phyloP scores from a whole-genome alignment of 768 basidiomycete genomes.

The Jaapia argillacea region DNA sequence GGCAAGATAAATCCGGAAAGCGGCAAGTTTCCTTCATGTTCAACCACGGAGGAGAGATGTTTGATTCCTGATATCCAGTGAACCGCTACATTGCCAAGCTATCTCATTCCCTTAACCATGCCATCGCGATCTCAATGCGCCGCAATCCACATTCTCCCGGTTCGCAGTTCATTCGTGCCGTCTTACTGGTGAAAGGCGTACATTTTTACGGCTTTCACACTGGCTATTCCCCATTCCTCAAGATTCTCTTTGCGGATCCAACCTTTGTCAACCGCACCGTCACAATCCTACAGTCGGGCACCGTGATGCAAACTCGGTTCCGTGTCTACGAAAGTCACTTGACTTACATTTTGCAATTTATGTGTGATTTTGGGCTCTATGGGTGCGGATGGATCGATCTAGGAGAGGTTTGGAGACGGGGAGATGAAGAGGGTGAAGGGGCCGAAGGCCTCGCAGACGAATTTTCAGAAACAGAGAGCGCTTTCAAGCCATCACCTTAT shows the following conservation, averaged over 20 bases:
- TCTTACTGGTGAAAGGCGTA: constrained; percentile 86
- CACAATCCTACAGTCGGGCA: constrained; percentile 73
- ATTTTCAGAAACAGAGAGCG: constrained; percentile 6
- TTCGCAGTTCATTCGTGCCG: constrained; percentile 59
- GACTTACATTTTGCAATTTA: constrained; percentile 80
- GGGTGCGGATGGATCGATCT: constrained; percentile 89
- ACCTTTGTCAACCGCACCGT: constrained; percentile 54
- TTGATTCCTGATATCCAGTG: constrained; percentile 34
- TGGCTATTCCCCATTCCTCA: constrained; percentile 80
- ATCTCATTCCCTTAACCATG: constrained; percentile 72
- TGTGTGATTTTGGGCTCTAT: constrained; percentile 91
- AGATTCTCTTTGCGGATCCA: constrained; percentile 72
- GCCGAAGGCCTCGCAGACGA: constrained; percentile 10
- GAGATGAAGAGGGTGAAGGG: constrained; percentile 27
- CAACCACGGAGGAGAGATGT: background rate
- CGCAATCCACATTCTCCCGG: constrained; percentile 51
- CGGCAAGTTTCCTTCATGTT: constrained; percentile 32
- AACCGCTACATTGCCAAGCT: constrained; percentile 61
- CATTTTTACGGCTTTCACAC: constrained; percentile 94
- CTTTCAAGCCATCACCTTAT: constrained; percentile 44
- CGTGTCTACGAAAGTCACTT: constrained; percentile 85
- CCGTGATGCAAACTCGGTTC: constrained; percentile 72
- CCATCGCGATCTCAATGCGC: constrained; percentile 73
- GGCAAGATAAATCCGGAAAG: constrained; percentile 52
- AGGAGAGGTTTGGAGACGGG: constrained; percentile 52